Percentiles rank a stretch among this genome's conserved stretches.
phyloP scores from a whole-genome alignment of 352 stramenopile species.

The Globisporangium radiosum region DNA sequence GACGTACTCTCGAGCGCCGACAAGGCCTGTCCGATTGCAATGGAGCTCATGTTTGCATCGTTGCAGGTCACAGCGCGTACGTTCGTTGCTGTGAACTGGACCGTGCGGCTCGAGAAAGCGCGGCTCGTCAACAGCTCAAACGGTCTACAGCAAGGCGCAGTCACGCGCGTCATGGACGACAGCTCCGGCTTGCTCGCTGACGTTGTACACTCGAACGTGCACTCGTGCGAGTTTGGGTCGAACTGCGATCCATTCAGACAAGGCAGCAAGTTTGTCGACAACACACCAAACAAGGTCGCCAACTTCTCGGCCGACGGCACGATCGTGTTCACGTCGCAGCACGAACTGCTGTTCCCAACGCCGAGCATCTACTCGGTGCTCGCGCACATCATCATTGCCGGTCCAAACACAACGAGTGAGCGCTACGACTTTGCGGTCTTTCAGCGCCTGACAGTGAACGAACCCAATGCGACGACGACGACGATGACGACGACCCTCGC shows the following conservation, averaged over 20 bases:
- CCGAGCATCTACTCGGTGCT: conserved; percentile 21
- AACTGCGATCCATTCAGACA: conserved; percentile 23
- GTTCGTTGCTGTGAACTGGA: conserved; percentile 21
- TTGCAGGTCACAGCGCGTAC: conserved; percentile 5
- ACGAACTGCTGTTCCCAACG: conserved; percentile 16
- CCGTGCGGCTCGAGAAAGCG: conserved; percentile 13
- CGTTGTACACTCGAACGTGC: conserved; percentile 21
- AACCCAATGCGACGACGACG: neutral
- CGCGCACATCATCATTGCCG: conserved; percentile 23
- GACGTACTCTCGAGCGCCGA: conserved; percentile 9
- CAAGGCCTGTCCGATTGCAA: conserved; percentile 17
- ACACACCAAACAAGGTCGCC: conserved; percentile 20
- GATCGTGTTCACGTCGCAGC: conserved; percentile 16
- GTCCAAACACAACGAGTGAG: conserved; percentile 5
- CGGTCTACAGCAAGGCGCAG: conserved; percentile 6
- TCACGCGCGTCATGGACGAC: conserved; percentile 8
- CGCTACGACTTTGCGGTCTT: conserved; percentile 28
- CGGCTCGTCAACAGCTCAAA: conserved; percentile 13
- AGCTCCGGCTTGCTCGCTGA: conserved; percentile 9
- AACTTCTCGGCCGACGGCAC: conserved; percentile 10
- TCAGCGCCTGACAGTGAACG: conserved; percentile 16
- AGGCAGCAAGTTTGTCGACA: conserved; percentile 13
- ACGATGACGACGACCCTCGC: neutral
- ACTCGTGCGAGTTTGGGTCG: conserved; percentile 22
- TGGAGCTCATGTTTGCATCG: conserved; percentile 12